These are phyloP conservation scores for Piloderma croceum DNA, from an alignment of 768 basidiomycete species.

Conservation along the genomic window DNA sequence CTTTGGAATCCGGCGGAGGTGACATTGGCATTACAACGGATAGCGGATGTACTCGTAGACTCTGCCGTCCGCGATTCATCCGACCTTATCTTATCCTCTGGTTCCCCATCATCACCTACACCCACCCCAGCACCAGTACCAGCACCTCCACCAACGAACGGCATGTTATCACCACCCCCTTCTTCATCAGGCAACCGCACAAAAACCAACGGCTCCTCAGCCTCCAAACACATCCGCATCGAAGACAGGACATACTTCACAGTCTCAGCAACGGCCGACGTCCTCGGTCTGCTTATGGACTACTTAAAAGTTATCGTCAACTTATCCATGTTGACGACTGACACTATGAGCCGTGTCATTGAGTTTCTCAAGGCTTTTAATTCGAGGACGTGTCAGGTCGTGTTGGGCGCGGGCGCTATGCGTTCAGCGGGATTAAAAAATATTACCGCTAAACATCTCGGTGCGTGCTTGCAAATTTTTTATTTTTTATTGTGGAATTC, in stretches of 20 bases:
- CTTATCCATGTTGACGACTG: conserved; percentile 82
- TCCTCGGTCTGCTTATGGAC: conserved; percentile 67
- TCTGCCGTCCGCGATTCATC: conserved; percentile 78
- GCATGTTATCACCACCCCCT: conserved; percentile 4
- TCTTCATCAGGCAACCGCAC: conserved; percentile 17
- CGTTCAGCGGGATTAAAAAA: conserved; percentile 94
- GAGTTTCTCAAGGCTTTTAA: conserved; percentile 98
- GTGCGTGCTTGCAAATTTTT: conserved; percentile 37
- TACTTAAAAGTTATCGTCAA: conserved; percentile 88
- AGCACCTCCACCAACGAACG: not conserved
- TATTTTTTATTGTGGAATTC: too few relatives aligned
- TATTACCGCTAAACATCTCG: conserved; percentile 96
- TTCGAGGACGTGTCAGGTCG: conserved; percentile 96
- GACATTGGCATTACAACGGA: conserved; percentile 55
- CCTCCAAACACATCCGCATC: conserved; percentile 61
- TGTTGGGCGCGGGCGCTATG: conserved; percentile 99
- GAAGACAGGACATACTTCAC: conserved; percentile 84
- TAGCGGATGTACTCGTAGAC: conserved; percentile 70
- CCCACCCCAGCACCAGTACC: not conserved
- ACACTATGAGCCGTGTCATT: conserved; percentile 90
- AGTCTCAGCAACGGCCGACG: conserved; percentile 79
- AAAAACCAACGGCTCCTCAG: conserved; percentile 20
- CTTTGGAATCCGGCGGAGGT: conserved; percentile 87
- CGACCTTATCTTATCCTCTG: conserved; percentile 46
- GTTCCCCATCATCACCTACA: conserved; percentile 1